Evolutionary conservation across 208 protist genomes (phyloP).

Genomic region (Leishmania turanica): DNA sequence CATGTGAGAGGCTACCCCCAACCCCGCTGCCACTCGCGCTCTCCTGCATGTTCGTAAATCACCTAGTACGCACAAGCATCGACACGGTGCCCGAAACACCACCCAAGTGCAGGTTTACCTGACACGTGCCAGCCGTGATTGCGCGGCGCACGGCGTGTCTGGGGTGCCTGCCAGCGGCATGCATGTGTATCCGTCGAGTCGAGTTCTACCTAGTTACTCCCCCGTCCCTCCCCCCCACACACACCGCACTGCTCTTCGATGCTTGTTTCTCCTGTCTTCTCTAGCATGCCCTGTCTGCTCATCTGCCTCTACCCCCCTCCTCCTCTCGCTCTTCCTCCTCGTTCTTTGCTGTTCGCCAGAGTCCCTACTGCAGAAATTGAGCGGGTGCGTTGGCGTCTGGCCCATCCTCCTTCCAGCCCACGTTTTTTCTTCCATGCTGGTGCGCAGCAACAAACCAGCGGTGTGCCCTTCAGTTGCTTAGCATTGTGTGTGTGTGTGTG

Average conservation of each 20-base stretch:
- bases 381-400: not conserved
- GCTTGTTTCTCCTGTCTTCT: not conserved
- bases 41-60: not conserved
- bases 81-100: not conserved
- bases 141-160: not conserved
- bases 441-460: not conserved
- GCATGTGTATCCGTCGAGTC: not conserved
- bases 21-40: not conserved
- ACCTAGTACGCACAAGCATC: not conserved
- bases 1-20: not conserved
- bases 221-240: too few relatives aligned
- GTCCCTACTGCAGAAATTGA: not conserved
- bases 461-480: not conserved
- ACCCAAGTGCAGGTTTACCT: not conserved
- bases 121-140: not conserved
- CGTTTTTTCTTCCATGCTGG: not conserved
- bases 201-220: not conserved
- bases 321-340: not conserved
- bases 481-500: not conserved
- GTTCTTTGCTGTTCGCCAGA: not conserved
- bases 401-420: not conserved
- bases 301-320: not conserved
- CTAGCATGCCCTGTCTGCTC: not conserved
- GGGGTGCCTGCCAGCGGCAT: not conserved
- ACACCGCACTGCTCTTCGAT: not conserved